phyloP scores from a whole-genome alignment of 169 alveolate genomes.

The Neospora caninum region DNA sequence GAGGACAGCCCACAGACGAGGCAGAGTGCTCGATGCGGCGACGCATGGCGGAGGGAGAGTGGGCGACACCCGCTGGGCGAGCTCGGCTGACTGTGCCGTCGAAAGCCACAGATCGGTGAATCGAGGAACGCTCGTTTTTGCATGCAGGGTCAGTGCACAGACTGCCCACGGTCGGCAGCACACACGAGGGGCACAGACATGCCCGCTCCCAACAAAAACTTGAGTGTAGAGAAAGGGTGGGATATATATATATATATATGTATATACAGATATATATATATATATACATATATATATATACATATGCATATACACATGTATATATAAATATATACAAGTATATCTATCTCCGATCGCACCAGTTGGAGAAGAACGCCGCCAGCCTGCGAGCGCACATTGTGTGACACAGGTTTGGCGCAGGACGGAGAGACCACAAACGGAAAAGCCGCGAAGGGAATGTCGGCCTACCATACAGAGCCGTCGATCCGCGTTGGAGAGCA shows the following conservation, averaged over 20 bases:
- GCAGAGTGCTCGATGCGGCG: no score
- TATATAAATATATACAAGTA: neutral
- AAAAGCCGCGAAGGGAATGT: no score
- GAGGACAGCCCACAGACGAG: no score
- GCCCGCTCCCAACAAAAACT: neutral
- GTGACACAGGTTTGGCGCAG: neutral
- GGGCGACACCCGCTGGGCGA: no score
- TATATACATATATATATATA: neutral
- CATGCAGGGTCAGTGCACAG: no score
- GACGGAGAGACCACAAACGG: neutral
- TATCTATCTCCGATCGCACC: neutral
- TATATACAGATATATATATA: neutral
- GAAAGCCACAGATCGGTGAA: no score
- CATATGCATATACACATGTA: neutral
- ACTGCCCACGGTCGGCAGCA: no score
- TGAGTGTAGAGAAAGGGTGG: neutral
- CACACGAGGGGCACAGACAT: no score
- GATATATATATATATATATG: neutral
- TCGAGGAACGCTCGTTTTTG: no score
- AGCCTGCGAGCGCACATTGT: no score
- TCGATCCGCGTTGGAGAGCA: slow-evolving; percentile 43
- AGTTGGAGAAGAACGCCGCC: neutral
- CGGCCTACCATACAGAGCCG: slow-evolving; percentile 51
- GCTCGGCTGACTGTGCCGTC: no score
- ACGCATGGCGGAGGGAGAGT: no score